Evolutionary conservation across 768 basidiomycete genomes (phyloP).

Genomic region (Auricularia cornea): DNA sequence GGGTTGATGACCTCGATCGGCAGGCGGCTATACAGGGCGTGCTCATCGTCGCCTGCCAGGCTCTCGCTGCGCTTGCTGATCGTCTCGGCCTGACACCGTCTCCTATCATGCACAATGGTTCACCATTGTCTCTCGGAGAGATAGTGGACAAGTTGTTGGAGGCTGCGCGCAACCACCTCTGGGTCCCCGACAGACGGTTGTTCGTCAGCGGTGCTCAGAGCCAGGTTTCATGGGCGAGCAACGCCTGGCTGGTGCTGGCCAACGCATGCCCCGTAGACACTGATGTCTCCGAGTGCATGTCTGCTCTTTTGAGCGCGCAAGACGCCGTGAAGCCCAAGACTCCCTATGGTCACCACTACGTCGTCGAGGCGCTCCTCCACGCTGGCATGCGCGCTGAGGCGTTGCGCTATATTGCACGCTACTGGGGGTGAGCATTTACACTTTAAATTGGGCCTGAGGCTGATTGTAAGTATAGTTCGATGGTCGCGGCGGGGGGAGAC

Average conservation of each 20-base stretch:
- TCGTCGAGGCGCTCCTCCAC: background rate
- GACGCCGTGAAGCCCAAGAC: background rate
- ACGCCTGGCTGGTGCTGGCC: background rate
- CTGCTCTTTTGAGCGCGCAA: background rate
- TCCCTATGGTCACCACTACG: slow-evolving; percentile 1
- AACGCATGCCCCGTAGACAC: background rate
- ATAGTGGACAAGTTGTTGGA: background rate
- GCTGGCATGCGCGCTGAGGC: background rate
- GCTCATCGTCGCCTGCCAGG: background rate
- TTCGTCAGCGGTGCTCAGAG: background rate
- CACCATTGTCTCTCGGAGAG: background rate
- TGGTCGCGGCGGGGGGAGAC: background rate
- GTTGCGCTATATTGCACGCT: background rate
- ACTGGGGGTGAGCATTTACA: background rate
- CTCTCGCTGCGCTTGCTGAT: background rate
- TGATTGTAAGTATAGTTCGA: no score
- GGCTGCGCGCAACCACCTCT: background rate
- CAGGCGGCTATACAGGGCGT: background rate
- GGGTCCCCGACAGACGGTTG: background rate
- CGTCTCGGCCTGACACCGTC: background rate
- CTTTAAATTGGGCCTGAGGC: background rate
- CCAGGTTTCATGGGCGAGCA: background rate
- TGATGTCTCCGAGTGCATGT: background rate
- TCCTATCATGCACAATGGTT: background rate
- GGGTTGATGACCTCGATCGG: background rate